These are phyloP conservation scores for Candida dubliniensis DNA, from an alignment of 1,139 yeast genomes.

Conservation along the genomic window DNA sequence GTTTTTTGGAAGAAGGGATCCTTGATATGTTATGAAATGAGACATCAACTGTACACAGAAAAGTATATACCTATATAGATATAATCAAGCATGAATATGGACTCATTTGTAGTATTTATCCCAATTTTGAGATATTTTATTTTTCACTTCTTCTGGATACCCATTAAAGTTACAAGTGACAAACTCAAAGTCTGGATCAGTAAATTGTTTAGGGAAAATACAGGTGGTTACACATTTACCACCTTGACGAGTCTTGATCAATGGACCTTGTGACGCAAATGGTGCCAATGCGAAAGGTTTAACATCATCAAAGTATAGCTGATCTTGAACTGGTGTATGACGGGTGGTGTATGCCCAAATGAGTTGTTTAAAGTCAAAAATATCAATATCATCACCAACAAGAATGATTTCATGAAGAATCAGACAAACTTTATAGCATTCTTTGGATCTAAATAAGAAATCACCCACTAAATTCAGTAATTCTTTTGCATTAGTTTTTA, in stretches of 20 bases:
- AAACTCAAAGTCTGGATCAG: constrained; percentile 1
- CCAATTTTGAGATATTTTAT: neutral
- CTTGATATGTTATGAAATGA: neutral
- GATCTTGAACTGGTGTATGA: constrained; percentile 2
- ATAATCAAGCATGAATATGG: neutral
- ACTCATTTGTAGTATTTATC: neutral
- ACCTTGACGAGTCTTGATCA: neutral
- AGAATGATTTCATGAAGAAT: constrained; percentile 1
- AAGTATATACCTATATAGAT: neutral
- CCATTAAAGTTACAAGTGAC: constrained; percentile 1
- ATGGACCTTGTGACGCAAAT: neutral
- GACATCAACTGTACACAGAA: neutral
- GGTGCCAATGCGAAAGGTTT: constrained; percentile 1
- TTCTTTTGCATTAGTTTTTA: neutral
- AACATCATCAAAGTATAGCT: neutral
- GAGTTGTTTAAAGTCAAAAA: constrained; percentile 1
- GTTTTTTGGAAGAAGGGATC: neutral
- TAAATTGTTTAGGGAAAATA: constrained; percentile 1
- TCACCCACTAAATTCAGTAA: constrained; percentile 1
- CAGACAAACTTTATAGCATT: constrained; percentile 3
- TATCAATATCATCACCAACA: constrained; percentile 4
- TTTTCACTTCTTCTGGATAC: neutral
- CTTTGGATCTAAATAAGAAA: neutral
- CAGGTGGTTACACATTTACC: constrained; percentile 1
- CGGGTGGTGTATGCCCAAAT: constrained; percentile 1